Percentiles rank a stretch among this genome's conserved stretches.
Evolutionary conservation across 2,329 filamentous ascomycete species (phyloP).

Genomic region (Parascedosporium putredinis): DNA sequence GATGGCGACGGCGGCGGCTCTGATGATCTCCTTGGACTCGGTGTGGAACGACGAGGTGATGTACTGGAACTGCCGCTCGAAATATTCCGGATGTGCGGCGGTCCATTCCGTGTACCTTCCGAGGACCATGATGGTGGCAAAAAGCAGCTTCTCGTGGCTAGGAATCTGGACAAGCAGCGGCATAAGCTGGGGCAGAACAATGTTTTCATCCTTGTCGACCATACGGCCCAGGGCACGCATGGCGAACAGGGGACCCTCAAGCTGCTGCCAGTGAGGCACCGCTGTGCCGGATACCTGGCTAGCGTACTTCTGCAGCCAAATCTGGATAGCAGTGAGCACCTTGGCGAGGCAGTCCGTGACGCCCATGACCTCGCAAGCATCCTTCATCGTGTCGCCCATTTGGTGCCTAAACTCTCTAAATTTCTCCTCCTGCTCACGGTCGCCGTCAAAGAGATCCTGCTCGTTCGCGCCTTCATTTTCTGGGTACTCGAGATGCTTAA

Average conservation of each 20-base stretch:
- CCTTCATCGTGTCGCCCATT: slow-evolving; percentile 96
- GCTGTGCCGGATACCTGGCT: slow-evolving; percentile 60
- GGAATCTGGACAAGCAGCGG: slow-evolving; percentile 90
- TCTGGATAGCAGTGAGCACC: slow-evolving; percentile 73
- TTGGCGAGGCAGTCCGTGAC: slow-evolving; percentile 86
- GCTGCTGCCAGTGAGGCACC: slow-evolving; percentile 90
- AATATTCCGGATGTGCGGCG: slow-evolving; percentile 79
- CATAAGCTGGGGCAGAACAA: slow-evolving; percentile 84
- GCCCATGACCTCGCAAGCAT: slow-evolving; percentile 92
- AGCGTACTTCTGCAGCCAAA: slow-evolving; percentile 79
- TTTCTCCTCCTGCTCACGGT: slow-evolving; percentile 91
- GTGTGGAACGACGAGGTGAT: slow-evolving; percentile 90
- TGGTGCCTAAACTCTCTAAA: slow-evolving; percentile 93
- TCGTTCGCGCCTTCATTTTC: slow-evolving; percentile 62
- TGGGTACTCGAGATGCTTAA: slow-evolving; percentile 83
- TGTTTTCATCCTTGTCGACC: slow-evolving; percentile 80
- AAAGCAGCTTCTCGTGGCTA: slow-evolving; percentile 93
- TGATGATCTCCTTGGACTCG: slow-evolving; percentile 78
- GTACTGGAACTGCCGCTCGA: slow-evolving; percentile 89
- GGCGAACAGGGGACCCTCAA: slow-evolving; percentile 90
- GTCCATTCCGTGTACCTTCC: slow-evolving; percentile 98
- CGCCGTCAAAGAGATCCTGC: slow-evolving; percentile 83
- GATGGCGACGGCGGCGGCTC: slow-evolving; percentile 85
- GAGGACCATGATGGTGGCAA: slow-evolving; percentile 95
- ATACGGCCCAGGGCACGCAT: slow-evolving; percentile 94